These are phyloP conservation scores for Amoebophrya sp. DNA, from an alignment of 169 alveolate species.

Conservation along the genomic window DNA sequence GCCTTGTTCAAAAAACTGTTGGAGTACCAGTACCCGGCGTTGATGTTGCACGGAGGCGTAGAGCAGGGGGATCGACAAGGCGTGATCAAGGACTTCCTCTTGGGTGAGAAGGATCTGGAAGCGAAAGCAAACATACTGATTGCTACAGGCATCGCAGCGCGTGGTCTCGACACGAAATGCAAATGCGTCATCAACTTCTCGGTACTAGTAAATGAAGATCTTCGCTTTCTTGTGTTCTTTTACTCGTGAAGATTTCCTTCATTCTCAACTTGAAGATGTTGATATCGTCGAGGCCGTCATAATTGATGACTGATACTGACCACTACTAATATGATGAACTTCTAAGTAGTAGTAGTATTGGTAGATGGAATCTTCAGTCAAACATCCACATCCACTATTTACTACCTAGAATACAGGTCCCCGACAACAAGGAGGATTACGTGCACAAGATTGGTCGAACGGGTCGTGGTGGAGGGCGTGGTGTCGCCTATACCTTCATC, in stretches of 20 bases:
- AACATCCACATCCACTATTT: no score
- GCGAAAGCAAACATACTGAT: constrained; percentile 69
- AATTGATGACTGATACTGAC: no score
- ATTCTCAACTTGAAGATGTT: no score
- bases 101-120: constrained; percentile 30
- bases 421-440: constrained; percentile 83
- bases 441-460: constrained; percentile 99
- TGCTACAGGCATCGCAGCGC: constrained; percentile 96
- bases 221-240: background rate
- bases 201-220: background rate
- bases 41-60: constrained; percentile 94
- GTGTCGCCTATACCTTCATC: constrained; percentile 93
- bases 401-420: background rate
- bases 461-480: constrained; percentile 97
- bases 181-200: constrained; percentile 50
- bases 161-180: constrained; percentile 95
- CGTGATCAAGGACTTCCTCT: constrained; percentile 76
- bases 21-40: constrained; percentile 75
- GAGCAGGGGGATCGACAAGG: constrained; percentile 95
- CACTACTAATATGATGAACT: no score
- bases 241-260: no score
- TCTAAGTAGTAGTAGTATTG: no score
- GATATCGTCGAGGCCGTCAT: no score
- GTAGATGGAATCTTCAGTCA: no score
- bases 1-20: constrained; percentile 77